Evolutionary conservation across 73 alveolate genomes (phyloP).

Genomic region (Symbiodinium natans): DNA sequence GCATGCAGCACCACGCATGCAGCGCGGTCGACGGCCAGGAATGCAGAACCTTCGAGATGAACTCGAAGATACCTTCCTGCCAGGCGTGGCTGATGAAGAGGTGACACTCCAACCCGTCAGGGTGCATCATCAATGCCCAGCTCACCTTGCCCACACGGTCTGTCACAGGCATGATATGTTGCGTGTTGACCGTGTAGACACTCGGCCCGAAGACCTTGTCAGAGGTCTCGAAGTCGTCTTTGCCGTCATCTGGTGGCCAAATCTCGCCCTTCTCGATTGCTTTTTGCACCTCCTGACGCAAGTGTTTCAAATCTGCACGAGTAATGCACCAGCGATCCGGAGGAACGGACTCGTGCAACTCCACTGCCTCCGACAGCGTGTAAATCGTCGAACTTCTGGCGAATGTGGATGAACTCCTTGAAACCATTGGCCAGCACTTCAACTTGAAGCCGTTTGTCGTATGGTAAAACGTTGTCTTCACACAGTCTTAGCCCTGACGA

Average conservation of each 20-base stretch:
- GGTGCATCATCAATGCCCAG: constrained; percentile 76
- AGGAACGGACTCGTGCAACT: constrained; percentile 46
- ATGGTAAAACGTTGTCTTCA: background rate
- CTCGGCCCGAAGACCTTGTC: constrained; percentile 6
- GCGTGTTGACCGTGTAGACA: constrained; percentile 24
- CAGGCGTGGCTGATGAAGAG: constrained; percentile 63
- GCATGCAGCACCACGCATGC: constrained; percentile 4
- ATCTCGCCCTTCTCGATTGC: background rate
- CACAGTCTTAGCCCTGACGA: background rate
- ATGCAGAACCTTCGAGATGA: constrained; percentile 30
- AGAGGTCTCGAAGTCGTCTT: background rate
- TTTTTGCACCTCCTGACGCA: constrained; percentile 22
- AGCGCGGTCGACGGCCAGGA: constrained; percentile 40
- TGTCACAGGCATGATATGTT: constrained; percentile 75
- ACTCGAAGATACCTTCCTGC: constrained; percentile 70
- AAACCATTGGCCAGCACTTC: background rate
- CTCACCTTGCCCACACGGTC: constrained; percentile 57
- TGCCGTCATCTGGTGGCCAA: constrained; percentile 1
- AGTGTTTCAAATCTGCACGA: constrained; percentile 11
- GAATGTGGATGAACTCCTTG: background rate
- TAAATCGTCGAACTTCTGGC: background rate
- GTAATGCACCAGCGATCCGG: constrained; percentile 81
- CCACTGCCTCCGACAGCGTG: constrained; percentile 34
- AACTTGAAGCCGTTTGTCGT: background rate
- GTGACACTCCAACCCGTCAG: constrained; percentile 32